Conservation (phyloP, 495 filamentous ascomycete genomes). For the Rusavskia elegans region DNA sequence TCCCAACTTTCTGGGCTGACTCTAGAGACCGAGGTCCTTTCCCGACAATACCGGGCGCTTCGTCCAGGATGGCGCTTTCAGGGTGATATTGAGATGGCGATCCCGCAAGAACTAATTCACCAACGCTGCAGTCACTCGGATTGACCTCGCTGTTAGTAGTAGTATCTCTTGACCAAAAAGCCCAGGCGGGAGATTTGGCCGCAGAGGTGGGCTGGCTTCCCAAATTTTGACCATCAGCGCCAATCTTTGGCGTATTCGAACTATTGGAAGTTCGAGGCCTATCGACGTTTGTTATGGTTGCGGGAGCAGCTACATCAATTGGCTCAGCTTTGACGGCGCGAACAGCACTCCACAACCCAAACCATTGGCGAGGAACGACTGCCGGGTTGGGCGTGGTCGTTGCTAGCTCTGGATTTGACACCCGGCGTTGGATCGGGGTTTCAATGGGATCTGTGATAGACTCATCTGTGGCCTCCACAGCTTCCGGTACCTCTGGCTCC, state of each 20-base stretch:
- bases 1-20: conserved; percentile 14
- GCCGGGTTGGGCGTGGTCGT: conserved; percentile 4
- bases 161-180: conserved; percentile 65
- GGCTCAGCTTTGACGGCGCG: not conserved
- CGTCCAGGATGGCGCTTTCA: conserved; percentile 39
- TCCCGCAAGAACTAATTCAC: conserved; percentile 54
- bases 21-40: conserved; percentile 23
- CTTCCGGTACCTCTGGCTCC: not conserved
- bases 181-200: conserved; percentile 56
- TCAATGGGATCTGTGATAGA: not conserved
- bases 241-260: not conserved
- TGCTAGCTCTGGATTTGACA: conserved; percentile 7
- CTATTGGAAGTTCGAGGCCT: not conserved
- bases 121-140: conserved; percentile 28
- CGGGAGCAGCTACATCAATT: not conserved
- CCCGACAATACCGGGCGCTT: conserved; percentile 21
- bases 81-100: conserved; percentile 47
- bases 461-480: not conserved
- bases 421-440: conserved; percentile 2
- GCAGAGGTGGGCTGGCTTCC: conserved; percentile 6
- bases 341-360: conserved; percentile 29
- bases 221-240: not conserved
- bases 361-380: conserved; percentile 28
- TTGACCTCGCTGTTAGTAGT: conserved; percentile 17
- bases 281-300: not conserved